Base-by-base conservation (phyloP, 2,329 filamentous ascomycete genomes). In the Fusarium bulbicola region DNA sequence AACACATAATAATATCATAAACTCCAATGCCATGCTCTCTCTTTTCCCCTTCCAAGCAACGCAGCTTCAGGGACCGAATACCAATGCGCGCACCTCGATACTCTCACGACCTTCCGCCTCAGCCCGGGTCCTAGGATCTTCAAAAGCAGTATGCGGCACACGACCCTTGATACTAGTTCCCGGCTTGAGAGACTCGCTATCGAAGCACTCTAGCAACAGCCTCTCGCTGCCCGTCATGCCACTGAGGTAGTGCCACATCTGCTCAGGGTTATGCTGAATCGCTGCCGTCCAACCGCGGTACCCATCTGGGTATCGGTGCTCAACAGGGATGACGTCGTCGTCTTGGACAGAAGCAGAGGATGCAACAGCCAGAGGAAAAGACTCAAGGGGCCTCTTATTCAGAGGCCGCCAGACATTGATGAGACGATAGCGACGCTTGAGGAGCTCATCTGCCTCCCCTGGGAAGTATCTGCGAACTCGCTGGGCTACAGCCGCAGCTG, bases 1-100 rank as follows among this genome's bases (percentile, higher is more conserved):
- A 34, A 21, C n/a, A 34, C 13, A 34, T n/a, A n/a, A 53, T 65
- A 11, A 46, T 21, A 43, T 56, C 26, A 39, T 39, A 47, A 26
- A 45, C 24, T 26, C 10, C 12, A 42, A 30, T 39, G 50, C 32
- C 39, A 14, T 43, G 12, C 15, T 42, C 15, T 42, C 49, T 18
- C 24, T 37, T 21, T 46, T 24, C 5, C 13, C 34, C 34, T 20
- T 21, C 21, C n/a, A 18, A 20, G 26, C 32, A 32, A 43, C 34
- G 28, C 11, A 37, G 20, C 16, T 24, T 83, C 72, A 88, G 20
- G 86, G 85, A 1, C 92, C 93, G 86, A 97, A 97, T 0, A 97
- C 92, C 81, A 97, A 85, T 40, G 93, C 91, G 76, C 95, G 88
- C 21, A 97, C 93, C 82, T 98, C 95, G 79, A 98, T 97, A 80